Base-by-base conservation (phyloP, 1,284 basidiomycete species). In the Xanthoconium separans region DNA sequence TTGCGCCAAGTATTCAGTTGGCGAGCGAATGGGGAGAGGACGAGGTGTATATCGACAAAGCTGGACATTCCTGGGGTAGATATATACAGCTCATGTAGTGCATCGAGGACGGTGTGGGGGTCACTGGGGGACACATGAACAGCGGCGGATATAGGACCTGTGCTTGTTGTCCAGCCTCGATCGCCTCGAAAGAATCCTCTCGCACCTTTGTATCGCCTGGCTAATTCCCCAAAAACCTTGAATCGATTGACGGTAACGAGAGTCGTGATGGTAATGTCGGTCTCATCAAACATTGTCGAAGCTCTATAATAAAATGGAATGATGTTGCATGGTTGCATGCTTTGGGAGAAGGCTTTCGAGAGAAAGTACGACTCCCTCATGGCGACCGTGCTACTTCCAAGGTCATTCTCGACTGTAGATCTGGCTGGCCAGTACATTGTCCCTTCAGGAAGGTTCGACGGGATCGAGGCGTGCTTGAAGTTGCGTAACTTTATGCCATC, bases 1-100 rank as follows among this genome's bases (percentile, higher is more conserved):
- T 93, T 93, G 40, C 92, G 79, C 89, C 91, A 93, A 39, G 89
- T 84, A 70, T 93, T 93, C 75, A 94, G 87, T 65, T 92, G 83
- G 4, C 90, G 79, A 57, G 88, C 85, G 63, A 90, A 91, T 3
- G 84, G 80, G 53, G 93, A 91, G 61, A 95, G 78, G 33, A 95
- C 84, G 31, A 96, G 82, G 65, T 96, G 93, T 11, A 95, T 82
- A 64, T 95, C 94, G 41, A 94, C 91, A 57, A 83, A 86, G 29
- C 68, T 73, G 42, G 78, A 71, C 77, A 93, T 87, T 46, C 73
- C 75, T 1, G 81, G 79, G 4, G 83, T 82, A 7, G 83, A 82
- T 6, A 75, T 75, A 71, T 92, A 89, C 43, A 92, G 72, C 6
- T 73, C 71, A 61, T 86, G 82, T 37, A 93, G 76, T 7, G 81